Evolutionary conservation across 2,329 filamentous ascomycete genomes (phyloP).

Genomic region (Botrytis paeoniae): DNA sequence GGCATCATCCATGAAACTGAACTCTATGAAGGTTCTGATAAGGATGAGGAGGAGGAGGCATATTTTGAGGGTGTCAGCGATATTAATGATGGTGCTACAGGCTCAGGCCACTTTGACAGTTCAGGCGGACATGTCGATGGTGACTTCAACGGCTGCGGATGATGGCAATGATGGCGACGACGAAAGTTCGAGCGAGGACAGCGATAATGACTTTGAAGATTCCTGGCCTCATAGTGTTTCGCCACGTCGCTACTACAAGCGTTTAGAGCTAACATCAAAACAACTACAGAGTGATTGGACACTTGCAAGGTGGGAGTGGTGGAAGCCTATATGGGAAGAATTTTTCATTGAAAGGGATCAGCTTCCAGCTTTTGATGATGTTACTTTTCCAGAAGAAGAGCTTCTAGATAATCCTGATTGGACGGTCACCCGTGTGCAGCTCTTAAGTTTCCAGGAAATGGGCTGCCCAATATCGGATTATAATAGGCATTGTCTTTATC

Average conservation of each 20-base stretch:
- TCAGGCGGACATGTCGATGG: too few relatives aligned
- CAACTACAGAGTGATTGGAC: background rate
- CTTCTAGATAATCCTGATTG: background rate
- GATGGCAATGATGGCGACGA: background rate
- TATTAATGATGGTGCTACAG: background rate
- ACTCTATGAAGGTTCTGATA: background rate
- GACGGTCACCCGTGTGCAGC: background rate
- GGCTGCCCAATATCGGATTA: background rate
- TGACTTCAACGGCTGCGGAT: too few relatives aligned
- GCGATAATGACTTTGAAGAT: background rate
- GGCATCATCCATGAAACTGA: background rate
- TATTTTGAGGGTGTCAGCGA: background rate
- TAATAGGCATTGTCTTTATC: background rate
- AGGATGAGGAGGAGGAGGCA: background rate
- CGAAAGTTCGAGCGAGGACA: background rate
- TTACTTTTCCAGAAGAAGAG: background rate
- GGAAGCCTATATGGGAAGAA: background rate
- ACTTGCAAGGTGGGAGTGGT: background rate
- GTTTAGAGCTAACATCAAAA: background rate
- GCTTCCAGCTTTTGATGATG: background rate
- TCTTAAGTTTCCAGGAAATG: background rate
- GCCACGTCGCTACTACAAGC: background rate
- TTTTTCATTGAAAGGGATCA: background rate
- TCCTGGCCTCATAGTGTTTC: background rate
- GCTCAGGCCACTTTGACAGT: too few relatives aligned